Conservation (phyloP, 371 early-diverging fungal species). For the Synchytrium microbalum region DNA sequence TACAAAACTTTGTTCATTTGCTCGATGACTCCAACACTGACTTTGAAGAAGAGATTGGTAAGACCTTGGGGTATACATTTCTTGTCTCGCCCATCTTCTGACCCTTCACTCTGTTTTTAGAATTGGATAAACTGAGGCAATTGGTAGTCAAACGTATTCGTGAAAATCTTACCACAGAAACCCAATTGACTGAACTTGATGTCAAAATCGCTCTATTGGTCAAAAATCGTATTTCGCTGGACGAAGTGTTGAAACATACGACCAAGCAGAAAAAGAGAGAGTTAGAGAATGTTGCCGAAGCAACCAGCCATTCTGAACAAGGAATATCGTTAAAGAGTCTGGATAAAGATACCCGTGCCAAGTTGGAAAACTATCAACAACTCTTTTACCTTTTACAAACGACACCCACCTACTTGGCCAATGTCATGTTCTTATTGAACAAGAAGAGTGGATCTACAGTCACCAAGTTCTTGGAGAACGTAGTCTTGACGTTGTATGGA, state of each 20-base stretch:
- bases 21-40: slow-evolving; percentile 87
- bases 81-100: neutral
- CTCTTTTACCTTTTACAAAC: slow-evolving; percentile 95
- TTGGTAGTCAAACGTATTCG: slow-evolving; percentile 78
- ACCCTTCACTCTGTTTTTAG: slow-evolving; percentile 28
- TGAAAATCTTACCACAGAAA: slow-evolving; percentile 79
- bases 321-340: slow-evolving; percentile 42
- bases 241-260: slow-evolving; percentile 71
- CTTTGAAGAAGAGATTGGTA: slow-evolving; percentile 78
- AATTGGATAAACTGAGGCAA: slow-evolving; percentile 79
- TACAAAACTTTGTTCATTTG: slow-evolving; percentile 82
- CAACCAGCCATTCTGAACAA: slow-evolving; percentile 12
- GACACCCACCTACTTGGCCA: slow-evolving; percentile 84
- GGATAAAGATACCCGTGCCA: slow-evolving; percentile 75
- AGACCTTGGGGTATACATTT: neutral
- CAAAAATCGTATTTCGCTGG: slow-evolving; percentile 90
- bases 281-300: neutral
- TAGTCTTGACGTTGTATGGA: slow-evolving; percentile 89
- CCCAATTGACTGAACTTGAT: slow-evolving; percentile 80
- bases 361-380: slow-evolving; percentile 77
- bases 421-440: slow-evolving; percentile 72
- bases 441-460: slow-evolving; percentile 51
- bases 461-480: slow-evolving; percentile 78
- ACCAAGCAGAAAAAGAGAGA: slow-evolving; percentile 33
- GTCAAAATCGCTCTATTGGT: slow-evolving; percentile 94